Evolutionary conservation across 192 early-diverging fungal species (phyloP), one percentile per base, ranked within the genome.

Genomic region (Jimgerdemannia lactiflua): DNA sequence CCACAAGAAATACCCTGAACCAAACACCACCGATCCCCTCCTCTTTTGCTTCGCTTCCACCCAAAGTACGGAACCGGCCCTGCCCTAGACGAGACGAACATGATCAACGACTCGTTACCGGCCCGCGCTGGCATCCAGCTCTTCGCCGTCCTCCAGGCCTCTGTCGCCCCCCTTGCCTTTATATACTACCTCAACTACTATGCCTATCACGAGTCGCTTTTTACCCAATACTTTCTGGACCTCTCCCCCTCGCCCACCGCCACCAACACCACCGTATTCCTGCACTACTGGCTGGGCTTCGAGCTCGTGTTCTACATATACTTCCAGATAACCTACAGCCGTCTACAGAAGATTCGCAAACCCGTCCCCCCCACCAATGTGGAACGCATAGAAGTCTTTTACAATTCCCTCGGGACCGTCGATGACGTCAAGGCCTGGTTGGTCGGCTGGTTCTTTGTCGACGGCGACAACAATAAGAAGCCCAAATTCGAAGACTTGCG

Each of bases 361-460:
- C 29, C 29, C 42, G 14, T 17, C 3, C 72, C 44, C 19, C 54
- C 74, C 43, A 64, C 67, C 63, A 69, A 74, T 10, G 44, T 64
- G 39, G 41, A 76, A 42, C 78, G 81, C 2, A 19, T 40, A 0
- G 67, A 18, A 0, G 20, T 79, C 4, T 83, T 70, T 54, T 71
- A 70, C 68, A 77, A 83, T 39, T 79, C 78, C 39, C n/a, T 83
- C 20, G 42, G 67, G 4, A 74, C 77, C 10, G 67, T 83, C 20
- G 40, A 83, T 0, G 66, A 83, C 65, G 39, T 74, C 42, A 43
- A 71, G 54, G 14, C 42, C 39, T 83, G 81, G 81, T 67, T 71
- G 64, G 66, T 40, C 17, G 81, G 81, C 19, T 83, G 81, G 81
- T 83, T 79, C 39, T 83, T 79, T 65, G 59, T 68, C 44, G 43